Base-by-base conservation (phyloP, 495 filamentous ascomycete species). In the Penicillium paradoxum region DNA sequence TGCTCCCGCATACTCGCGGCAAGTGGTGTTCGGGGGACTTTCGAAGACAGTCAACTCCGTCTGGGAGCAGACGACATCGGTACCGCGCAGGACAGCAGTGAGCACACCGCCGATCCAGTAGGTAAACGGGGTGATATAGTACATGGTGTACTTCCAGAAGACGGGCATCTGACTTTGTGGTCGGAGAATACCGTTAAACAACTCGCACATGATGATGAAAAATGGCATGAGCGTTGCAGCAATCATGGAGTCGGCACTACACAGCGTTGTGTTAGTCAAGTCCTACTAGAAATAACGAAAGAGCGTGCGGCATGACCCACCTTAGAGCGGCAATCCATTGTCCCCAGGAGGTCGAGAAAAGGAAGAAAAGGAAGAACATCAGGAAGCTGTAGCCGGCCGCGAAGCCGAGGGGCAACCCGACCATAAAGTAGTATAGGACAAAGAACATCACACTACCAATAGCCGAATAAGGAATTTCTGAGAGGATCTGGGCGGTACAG, bases 171-270 rank as follows among this genome's bases (percentile, higher is more conserved):
- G 83, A 1, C 81, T 76, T 29, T 81, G 81, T 0, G 87, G 89
- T 42, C 89, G 84, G n/a, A 90, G 82, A 45, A 93, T 87, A 55
- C 90, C 90, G 65, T 88, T 92, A 79, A 95, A 91, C 0, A 72
- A 50, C 43, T 71, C 68, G 33, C 66, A 68, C 63, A 70, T 65
- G 33, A 71, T 70, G 37, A 72, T 70, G 66, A 91, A 77, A 69
- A 91, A 87, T 7, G 89, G 89, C 63, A 91, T 90, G 46, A 86
- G 76, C 30, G 88, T 81, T 3, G 84, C 78, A 14, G 86, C 81
- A 47, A 91, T 81, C 86, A 89, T 45, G 71, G 75, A 44, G 68
- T 82, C 18, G 81, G 88, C 6, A 79, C 79, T 75, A 50, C 83
- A 79, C 0, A 76, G 61, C 0, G 78, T 27, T 48, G n/a, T 33